Evolutionary conservation across 805 yeast species (phyloP).

Genomic region (Suhomyces sp.): DNA sequence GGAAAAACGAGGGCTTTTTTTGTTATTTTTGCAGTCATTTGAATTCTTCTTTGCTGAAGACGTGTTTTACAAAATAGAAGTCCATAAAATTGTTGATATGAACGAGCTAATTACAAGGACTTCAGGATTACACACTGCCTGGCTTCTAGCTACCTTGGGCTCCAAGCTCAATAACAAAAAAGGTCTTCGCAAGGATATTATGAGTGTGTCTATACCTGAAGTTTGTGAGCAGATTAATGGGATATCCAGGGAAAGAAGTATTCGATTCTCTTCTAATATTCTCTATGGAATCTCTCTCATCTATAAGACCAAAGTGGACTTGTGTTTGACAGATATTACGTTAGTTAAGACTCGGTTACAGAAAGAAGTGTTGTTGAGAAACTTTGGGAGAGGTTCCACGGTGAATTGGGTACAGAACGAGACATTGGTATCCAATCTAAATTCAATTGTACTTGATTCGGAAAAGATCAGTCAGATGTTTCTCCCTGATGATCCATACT

Average conservation of each 20-base stretch:
- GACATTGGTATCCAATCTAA: background rate
- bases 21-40: too few relatives aligned
- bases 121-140: conserved; percentile 20
- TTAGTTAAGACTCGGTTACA: conserved; percentile 7
- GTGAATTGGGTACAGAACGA: background rate
- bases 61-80: too few relatives aligned
- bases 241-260: conserved; percentile 7
- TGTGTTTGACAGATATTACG: conserved; percentile 37
- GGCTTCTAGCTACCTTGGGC: conserved; percentile 46
- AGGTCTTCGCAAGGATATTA: conserved; percentile 30
- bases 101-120: background rate
- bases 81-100: too few relatives aligned
- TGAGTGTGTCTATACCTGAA: conserved; percentile 40
- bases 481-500: conserved; percentile 27
- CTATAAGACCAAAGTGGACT: conserved; percentile 49
- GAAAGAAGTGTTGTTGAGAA: background rate
- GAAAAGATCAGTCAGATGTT: background rate
- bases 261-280: conserved; percentile 42
- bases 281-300: conserved; percentile 50
- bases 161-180: conserved; percentile 24
- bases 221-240: conserved; percentile 32
- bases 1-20: too few relatives aligned
- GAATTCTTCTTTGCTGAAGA: too few relatives aligned
- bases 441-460: background rate
- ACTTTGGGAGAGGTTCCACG: conserved; percentile 1